Percentiles rank a stretch among this genome's conserved stretches.
phyloP scores from a whole-genome alignment of 371 early-diverging fungal species.

The Circinella umbellata region DNA sequence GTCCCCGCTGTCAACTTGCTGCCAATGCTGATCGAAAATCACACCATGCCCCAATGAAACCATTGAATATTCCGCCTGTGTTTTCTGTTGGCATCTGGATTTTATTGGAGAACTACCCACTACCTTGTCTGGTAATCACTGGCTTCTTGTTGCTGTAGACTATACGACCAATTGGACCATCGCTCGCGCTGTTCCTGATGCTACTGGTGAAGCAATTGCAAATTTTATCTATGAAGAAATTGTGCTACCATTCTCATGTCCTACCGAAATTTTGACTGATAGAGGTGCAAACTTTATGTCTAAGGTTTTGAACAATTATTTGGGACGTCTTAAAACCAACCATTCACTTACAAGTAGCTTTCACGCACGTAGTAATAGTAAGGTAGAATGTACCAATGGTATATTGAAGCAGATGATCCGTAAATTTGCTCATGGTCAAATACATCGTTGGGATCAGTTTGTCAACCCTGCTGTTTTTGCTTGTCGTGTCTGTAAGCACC shows the following conservation, averaged over 20 bases:
- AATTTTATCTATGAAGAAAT: slow-evolving; percentile 39
- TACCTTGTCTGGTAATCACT: slow-evolving; percentile 12
- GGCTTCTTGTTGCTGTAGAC: slow-evolving; percentile 41
- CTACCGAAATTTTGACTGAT: slow-evolving; percentile 41
- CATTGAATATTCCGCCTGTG: slow-evolving; percentile 7
- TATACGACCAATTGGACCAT: slow-evolving; percentile 43
- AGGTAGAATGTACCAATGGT: slow-evolving; percentile 26
- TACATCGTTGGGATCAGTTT: slow-evolving; percentile 21
- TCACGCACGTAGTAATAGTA: slow-evolving; percentile 27
- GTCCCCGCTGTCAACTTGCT: slow-evolving; percentile 26
- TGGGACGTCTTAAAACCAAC: neutral
- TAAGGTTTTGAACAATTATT: slow-evolving; percentile 15
- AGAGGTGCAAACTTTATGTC: slow-evolving; percentile 39
- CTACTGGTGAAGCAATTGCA: slow-evolving; percentile 35
- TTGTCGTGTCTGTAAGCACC: slow-evolving; percentile 21
- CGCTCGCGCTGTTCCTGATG: slow-evolving; percentile 36
- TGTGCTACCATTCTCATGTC: slow-evolving; percentile 34
- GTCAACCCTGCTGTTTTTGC: slow-evolving; percentile 25
- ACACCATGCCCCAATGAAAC: slow-evolving; percentile 19
- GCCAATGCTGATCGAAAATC: slow-evolving; percentile 6
- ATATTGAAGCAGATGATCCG: slow-evolving; percentile 20
- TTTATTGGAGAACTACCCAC: slow-evolving; percentile 28
- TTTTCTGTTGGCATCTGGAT: slow-evolving; percentile 36
- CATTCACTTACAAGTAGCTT: neutral
- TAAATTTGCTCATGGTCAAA: slow-evolving; percentile 15